Percentiles rank a stretch among this genome's conserved stretches.
Evolutionary conservation across 2,329 filamentous ascomycete species (phyloP).

Genomic region (Huntiella decipiens): DNA sequence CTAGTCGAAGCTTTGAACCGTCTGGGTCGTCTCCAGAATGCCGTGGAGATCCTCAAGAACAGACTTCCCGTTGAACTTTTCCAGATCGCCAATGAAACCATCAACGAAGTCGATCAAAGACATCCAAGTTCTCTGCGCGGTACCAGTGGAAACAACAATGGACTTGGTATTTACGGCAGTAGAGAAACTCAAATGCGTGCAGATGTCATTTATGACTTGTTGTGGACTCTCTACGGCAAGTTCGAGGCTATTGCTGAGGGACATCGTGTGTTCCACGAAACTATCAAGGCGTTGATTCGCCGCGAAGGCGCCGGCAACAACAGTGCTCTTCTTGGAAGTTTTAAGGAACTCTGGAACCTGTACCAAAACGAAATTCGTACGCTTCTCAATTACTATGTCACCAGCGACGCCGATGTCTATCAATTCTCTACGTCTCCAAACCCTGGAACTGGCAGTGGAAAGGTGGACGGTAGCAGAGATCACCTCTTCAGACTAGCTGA

Average conservation of each 20-base stretch:
- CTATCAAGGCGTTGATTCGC: constrained; percentile 67
- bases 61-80: constrained; percentile 86
- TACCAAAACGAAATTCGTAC: constrained; percentile 96
- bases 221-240: constrained; percentile 86
- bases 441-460: constrained; percentile 22
- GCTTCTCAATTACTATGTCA: constrained; percentile 85
- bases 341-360: constrained; percentile 93
- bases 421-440: constrained; percentile 38
- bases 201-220: constrained; percentile 73
- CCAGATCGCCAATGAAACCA: constrained; percentile 82
- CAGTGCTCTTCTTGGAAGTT: constrained; percentile 57
- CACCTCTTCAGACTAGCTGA: constrained; percentile 76
- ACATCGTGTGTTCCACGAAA: constrained; percentile 83
- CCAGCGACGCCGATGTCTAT: constrained; percentile 66
- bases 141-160: constrained; percentile 31
- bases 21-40: constrained; percentile 66
- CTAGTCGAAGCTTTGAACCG: constrained; percentile 81
- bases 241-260: constrained; percentile 95
- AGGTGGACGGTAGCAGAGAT: constrained; percentile 29
- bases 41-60: constrained; percentile 81
- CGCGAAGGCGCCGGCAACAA: constrained; percentile 54
- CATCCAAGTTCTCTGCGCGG: constrained; percentile 66
- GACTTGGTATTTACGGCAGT: constrained; percentile 43
- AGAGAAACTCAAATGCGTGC: constrained; percentile 59
- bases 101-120: constrained; percentile 79